Conservation (phyloP, 1,284 basidiomycete genomes). For the Tilletia caries region DNA sequence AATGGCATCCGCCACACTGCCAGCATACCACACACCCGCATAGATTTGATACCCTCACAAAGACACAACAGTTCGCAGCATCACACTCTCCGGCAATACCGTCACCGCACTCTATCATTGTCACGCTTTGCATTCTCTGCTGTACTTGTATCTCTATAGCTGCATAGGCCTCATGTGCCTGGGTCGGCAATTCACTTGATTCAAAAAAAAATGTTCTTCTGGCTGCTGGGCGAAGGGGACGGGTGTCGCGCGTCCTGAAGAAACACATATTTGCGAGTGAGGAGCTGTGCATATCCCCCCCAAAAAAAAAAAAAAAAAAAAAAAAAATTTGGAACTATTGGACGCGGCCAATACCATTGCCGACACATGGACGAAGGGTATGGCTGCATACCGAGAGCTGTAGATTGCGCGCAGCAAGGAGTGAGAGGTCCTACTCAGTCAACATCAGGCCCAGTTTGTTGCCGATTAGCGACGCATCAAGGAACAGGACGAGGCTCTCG, state of each 20-base stretch:
- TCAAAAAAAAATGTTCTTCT: too few species aligned
- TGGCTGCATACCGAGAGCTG: background rate
- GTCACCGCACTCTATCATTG: too few species aligned
- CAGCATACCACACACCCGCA: too few species aligned
- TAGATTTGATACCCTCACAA: too few species aligned
- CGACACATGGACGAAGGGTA: background rate
- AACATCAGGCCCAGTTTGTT: background rate
- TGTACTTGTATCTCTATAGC: too few species aligned
- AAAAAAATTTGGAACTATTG: background rate
- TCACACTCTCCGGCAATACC: too few species aligned
- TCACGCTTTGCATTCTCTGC: too few species aligned
- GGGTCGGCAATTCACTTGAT: too few species aligned
- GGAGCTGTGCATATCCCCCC: background rate
- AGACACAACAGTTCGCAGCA: too few species aligned
- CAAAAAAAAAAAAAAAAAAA: too few species aligned
- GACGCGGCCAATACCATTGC: background rate
- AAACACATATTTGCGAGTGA: background rate
- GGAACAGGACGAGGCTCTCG: background rate
- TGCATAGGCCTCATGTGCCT: too few species aligned
- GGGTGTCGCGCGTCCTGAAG: background rate
- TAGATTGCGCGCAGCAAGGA: background rate
- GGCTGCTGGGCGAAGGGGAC: background rate
- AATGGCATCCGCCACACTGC: too few species aligned
- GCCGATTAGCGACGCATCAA: background rate
- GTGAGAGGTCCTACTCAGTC: background rate